Conservation (phyloP, 202 grass and related monocot species). For the Saccharum hybrid region DNA sequence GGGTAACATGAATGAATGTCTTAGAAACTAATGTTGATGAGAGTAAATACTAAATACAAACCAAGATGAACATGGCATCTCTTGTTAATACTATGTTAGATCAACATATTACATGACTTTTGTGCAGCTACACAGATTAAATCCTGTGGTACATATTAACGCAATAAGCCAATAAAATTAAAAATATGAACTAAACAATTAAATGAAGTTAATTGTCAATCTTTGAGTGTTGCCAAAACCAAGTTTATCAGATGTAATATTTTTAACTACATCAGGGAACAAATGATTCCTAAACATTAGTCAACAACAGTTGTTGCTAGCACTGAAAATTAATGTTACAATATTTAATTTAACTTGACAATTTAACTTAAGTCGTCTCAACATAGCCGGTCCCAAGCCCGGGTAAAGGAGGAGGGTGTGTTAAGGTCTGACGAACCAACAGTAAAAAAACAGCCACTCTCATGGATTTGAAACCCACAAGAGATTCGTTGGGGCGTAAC, state of each 20-base stretch:
- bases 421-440: too few relatives aligned
- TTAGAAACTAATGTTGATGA: slow-evolving; percentile 19
- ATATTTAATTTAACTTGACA: too few relatives aligned
- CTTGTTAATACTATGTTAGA: neutral
- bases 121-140: neutral
- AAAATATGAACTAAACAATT: slow-evolving; percentile 11
- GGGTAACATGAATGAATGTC: slow-evolving; percentile 24
- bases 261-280: neutral
- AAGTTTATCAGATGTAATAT: slow-evolving; percentile 8
- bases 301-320: neutral
- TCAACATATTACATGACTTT: neutral
- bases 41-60: slow-evolving; percentile 4
- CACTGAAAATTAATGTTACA: too few relatives aligned
- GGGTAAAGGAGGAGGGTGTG: too few relatives aligned
- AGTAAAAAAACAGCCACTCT: too few relatives aligned
- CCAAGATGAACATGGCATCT: slow-evolving; percentile 3
- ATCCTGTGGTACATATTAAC: neutral
- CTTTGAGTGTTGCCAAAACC: slow-evolving; percentile 8
- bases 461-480: too few relatives aligned
- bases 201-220: neutral
- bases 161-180: neutral
- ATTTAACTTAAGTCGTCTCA: too few relatives aligned
- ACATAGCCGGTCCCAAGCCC: too few relatives aligned
- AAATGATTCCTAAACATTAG: slow-evolving; percentile 15
- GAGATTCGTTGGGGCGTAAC: too few relatives aligned